These are phyloP conservation scores for sorghum (Sorghum bicolor) DNA, from an alignment of 176 grass and related monocot species.

Conservation along the genomic window DNA sequence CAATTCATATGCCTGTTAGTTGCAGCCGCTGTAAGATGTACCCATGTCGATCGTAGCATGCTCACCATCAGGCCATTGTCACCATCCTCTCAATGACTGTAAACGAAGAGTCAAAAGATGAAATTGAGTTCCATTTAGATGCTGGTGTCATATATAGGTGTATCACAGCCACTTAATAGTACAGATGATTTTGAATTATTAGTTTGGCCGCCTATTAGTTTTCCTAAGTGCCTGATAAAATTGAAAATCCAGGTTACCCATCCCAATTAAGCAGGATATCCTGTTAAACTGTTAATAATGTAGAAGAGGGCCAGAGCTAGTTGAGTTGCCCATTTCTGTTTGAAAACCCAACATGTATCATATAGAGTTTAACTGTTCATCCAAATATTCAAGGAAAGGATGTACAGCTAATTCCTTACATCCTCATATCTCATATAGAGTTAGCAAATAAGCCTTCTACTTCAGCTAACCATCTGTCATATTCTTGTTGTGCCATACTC, in stretches of 20 bases:
- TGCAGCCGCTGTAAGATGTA: slow-evolving; percentile 9
- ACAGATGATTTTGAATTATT: not conserved
- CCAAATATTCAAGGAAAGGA: not conserved
- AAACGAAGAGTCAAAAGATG: not conserved
- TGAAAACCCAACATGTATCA: too few species aligned
- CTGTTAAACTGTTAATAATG: too few species aligned
- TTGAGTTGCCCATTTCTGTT: not conserved
- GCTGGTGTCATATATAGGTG: not conserved
- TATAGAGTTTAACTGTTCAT: too few species aligned
- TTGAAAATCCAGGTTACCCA: not conserved
- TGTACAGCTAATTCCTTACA: not conserved
- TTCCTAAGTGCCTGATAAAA: not conserved
- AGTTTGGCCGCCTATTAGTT: too few species aligned
- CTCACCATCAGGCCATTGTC: slow-evolving; percentile 28
- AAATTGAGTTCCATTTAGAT: slow-evolving; percentile 14
- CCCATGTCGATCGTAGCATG: slow-evolving; percentile 14
- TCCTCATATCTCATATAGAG: slow-evolving; percentile 2
- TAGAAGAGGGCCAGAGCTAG: not conserved
- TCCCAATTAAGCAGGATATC: not conserved
- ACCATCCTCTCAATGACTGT: slow-evolving; percentile 55
- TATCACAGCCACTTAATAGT: not conserved
- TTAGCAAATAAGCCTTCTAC: not conserved
- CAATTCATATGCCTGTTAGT: slow-evolving; percentile 38
- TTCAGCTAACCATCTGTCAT: slow-evolving; percentile 1
- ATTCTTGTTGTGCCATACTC: not conserved